Evolutionary conservation across 805 yeast species (phyloP), one percentile per base, ranked within the genome.

Genomic region (Metschnikowia henanensis): DNA sequence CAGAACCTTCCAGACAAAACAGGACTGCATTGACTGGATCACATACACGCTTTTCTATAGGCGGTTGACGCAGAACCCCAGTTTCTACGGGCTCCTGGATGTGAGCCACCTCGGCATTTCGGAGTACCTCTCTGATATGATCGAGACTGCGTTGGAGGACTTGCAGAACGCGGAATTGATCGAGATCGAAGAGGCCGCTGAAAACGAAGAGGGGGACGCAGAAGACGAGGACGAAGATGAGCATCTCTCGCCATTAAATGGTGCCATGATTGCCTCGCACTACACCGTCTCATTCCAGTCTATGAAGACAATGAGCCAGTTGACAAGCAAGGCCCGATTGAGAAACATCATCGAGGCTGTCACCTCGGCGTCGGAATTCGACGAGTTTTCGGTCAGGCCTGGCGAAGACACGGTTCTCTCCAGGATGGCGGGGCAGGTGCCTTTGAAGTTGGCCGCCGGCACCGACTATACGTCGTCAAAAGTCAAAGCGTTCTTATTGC

Each of bases 21-120:
- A 91, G 55, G 94, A 86, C 52, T 87, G 95, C 55, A 79, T 94
- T 46, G 97, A 92, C 56, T 89, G 96, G 95, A 58, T 94, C 26
- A 86, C 97, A 0, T 87, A 78, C 59, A 77, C 96, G 0, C 86
- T 82, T 53, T 86, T 91, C 57, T 94, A 88, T 64, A 73, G 95
- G 50, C 72, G 98, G 39, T 60, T 94, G 17, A 84, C 81, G 43
- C 73, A 78, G 28, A 94, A 94, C 60, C 97, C 99, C 3, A 81
- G 94, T 46, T 94, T 77, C 59, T 94, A 94, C 58, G 96, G 90
- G n/a, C 76, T 88, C 6, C 70, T 70, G 31, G 87, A 83, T 47
- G 70, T 75, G 3, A 67, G 86, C 1, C 80, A 80, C 34, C 63
- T 75, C 23, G 95, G 95, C 0, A 61, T 92, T 6, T 88, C 95